Evolutionary conservation across 164 flowering plant species (phyloP), one percentile per base, ranked within the genome.

Genomic region (Macadamia integrifolia): DNA sequence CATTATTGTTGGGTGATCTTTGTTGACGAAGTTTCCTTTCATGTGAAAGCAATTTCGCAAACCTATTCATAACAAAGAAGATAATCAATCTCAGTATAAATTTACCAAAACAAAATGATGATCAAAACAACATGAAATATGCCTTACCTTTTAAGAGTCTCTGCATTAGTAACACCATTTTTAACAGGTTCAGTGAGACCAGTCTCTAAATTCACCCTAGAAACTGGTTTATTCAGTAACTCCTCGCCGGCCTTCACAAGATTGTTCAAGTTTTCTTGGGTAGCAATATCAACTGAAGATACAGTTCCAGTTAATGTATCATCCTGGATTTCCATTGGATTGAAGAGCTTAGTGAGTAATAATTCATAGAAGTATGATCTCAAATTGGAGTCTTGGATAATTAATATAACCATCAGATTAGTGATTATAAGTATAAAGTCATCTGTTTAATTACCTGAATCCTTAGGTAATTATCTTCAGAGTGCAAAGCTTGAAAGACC

Each of bases 201-300:
- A 1, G 79, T 82, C 43, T 67, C 68, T 60, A 77, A 46, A 66
- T 82, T 77, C 23, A 76, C 70, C 62, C 82, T 71, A 0, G 80
- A 68, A 64, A 73, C 79, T 28, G 79, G 82, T 56, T 81, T 73
- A 62, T 78, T 71, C 68, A 82, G 69, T 67, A 82, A 61, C 8
- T 32, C 70, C 50, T 76, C 66, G 5, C 83, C 86, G 17, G 76
- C 69, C 64, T 69, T 66, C 52, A 74, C 76, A 13, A 82, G 79
- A 32, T 77, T 66, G 23, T 75, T 44, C 67, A 82, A 53, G 66
- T 82, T 82, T 55, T 80, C 58, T 46, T 76, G 67, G 23, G 86
- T 78, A 2, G 79, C 61, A 8, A 68, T 53, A 48, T 78, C 82
- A 1, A 62, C 62, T 2, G 82, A 78, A 7, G 86, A 35, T 31